phyloP scores from a whole-genome alignment of 352 stramenopile genomes.

The Phytopythium cucurbitacearum region DNA sequence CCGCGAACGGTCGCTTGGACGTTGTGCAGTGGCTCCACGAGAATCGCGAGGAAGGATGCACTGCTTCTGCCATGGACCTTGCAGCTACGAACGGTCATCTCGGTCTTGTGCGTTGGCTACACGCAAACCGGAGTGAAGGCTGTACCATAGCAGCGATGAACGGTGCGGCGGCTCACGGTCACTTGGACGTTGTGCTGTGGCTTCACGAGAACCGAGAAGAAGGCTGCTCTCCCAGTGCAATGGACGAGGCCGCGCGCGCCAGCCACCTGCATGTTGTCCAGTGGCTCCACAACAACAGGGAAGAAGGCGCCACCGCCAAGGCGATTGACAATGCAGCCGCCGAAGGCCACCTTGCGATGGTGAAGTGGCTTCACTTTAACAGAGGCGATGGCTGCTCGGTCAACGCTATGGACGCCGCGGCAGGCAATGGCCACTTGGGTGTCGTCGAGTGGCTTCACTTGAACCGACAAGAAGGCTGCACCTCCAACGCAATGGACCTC shows the following conservation, averaged over 20 bases:
- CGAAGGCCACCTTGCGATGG: conserved; percentile 20
- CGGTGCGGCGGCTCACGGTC: conserved; percentile 10
- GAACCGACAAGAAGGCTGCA: conserved; percentile 31
- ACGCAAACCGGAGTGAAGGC: background rate
- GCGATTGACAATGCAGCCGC: conserved; percentile 30
- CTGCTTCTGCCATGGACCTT: background rate
- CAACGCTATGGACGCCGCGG: conserved; percentile 26
- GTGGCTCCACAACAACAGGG: conserved; percentile 16
- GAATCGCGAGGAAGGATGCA: background rate
- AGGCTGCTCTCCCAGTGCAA: conserved; percentile 12
- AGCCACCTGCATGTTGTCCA: conserved; percentile 18
- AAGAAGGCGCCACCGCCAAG: conserved; percentile 15
- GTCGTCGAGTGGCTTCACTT: conserved; percentile 29
- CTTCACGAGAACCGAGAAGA: conserved; percentile 5
- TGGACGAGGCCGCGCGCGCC: conserved; percentile 14
- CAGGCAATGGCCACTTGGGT: conserved; percentile 22
- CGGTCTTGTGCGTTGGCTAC: background rate
- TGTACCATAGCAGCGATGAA: background rate
- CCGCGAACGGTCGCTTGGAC: background rate
- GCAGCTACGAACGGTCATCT: background rate
- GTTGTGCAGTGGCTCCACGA: conserved; percentile 1
- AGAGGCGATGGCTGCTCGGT: conserved; percentile 24
- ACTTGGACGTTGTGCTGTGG: conserved; percentile 14
- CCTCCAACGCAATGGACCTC: conserved; percentile 27
- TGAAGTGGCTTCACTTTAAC: conserved; percentile 25